Evolutionary conservation across 345 rosid genomes (phyloP), one percentile per base, ranked within the genome.

Genomic region (Streptanthus diversifolius): DNA sequence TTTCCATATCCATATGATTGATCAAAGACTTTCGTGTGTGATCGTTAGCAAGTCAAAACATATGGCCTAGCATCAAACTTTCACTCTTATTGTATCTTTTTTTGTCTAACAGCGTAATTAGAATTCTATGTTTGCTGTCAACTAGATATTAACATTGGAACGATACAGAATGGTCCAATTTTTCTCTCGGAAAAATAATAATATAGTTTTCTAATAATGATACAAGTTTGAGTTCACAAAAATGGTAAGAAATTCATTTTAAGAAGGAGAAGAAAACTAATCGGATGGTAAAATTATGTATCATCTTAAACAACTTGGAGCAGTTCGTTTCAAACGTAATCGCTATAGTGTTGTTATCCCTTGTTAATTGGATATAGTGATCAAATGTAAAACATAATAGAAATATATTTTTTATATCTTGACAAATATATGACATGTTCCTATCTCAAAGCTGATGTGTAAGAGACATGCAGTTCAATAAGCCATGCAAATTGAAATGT

Each of bases 401-500:
- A 53, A n/a, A 17, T 7, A 41, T 14, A 5, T 14, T 7, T 25
- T n/a, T 1, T 17, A 15, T 32, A 29, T 32, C 15, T 22, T 10
- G 25, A 47, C 13, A 55, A 5, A 8, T 13, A 36, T 37, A 19
- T 4, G 15, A 29, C 53, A 70, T 45, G 52, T 70, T 53, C 71
- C 49, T 45, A 70, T 63, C 54, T 70, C 15, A 29, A 76, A 70
- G 71, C 19, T 70, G 67, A 77, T 48, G 80, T 77, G 80, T 71
- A 71, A 61, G 72, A 64, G 71, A 54, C 70, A 69, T 76, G 70
- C 51, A 69, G 51, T 9, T 53, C 14, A 62, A 43, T 14, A 62
- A 69, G 58, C 70, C 79, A 75, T 75, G 79, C 79, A 68, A 68
- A 68, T 53, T 61, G 79, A 68, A 68, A 68, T 61, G 65, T 76